Conservation (phyloP, 2,329 filamentous ascomycete genomes). For the Aspergillus brasiliensis region DNA sequence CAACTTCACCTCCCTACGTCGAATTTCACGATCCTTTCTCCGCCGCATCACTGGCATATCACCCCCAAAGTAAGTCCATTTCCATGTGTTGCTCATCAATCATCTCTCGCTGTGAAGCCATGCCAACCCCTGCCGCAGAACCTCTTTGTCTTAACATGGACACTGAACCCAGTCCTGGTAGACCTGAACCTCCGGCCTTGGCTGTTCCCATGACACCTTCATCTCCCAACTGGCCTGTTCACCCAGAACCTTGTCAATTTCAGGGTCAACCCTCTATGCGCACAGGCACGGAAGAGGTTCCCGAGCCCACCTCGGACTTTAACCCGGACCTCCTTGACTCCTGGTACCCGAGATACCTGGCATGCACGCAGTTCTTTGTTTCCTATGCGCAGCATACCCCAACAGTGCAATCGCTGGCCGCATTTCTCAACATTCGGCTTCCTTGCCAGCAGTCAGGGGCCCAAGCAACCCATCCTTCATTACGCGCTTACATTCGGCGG, state of each 20-base stretch:
- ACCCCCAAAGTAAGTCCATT: constrained; percentile 30
- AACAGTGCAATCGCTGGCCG: constrained; percentile 80
- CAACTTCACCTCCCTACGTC: constrained; percentile 30
- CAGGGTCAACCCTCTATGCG: not conserved
- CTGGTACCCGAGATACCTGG: constrained; percentile 87
- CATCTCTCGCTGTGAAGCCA: constrained; percentile 4
- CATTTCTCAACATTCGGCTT: constrained; percentile 87
- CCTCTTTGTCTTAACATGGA: constrained; percentile 29
- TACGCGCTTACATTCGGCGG: constrained; percentile 88
- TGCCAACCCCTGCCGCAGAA: constrained; percentile 22
- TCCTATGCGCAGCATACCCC: constrained; percentile 80
- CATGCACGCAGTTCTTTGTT: constrained; percentile 84
- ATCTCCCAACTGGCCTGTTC: not conserved
- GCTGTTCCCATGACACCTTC: not conserved
- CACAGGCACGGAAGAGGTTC: not conserved
- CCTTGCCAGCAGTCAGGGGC: constrained; percentile 68
- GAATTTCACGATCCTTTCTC: constrained; percentile 31
- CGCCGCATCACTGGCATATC: constrained; percentile 23
- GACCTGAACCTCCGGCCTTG: constrained; percentile 19
- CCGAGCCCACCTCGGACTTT: constrained; percentile 29
- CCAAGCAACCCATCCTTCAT: constrained; percentile 54
- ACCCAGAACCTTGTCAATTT: not conserved
- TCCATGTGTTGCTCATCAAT: not conserved
- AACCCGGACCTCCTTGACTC: constrained; percentile 68
- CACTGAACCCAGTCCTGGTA: constrained; percentile 31